Base-by-base conservation (phyloP, 1,284 basidiomycete species). In the Microbotryum silenes-acaulis region DNA sequence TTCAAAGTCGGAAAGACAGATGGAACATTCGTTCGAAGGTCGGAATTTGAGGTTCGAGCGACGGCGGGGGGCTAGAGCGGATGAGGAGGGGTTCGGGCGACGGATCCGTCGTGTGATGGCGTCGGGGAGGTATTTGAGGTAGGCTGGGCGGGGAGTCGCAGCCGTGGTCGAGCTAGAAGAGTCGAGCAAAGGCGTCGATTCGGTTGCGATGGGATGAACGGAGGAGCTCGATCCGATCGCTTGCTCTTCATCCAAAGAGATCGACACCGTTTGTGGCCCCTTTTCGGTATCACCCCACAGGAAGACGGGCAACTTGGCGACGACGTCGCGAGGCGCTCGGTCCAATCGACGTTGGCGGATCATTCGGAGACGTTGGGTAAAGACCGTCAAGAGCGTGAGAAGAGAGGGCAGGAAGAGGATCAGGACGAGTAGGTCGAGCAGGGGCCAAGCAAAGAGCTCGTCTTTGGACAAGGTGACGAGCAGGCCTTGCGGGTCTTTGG, bases 1-100 rank as follows among this genome's bases (percentile, higher is more conserved):
- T 47, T 78, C 83, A 70, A 94, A 94, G 67, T 86, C 83, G 66
- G 82, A 87, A 66, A 96, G 80, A 74, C 91, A 96, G 66, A 96
- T 93, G 14, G 90, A 87, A 72, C 91, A 96, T 73, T 94, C 89
- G 51, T 33, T 49, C 16, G 54, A 45, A 7, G 57, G 55, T 10
- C 54, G 58, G 62, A 56, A 66, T 4, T 51, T 48, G 18, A 49
- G 56, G 2, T 51, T 51, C 9, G 63, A 31, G 25, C 51, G 59
- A 1, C n/a, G 25, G 42, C 47, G 57, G 25, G 18, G 46, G 6
- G 50, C 46, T 5, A 29, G 57, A 1, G n/a, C 2, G 3, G 60
- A 21, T 0, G 54, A 10, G 25, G 45, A 21, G 42, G 55, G 9
- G 31, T 44, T 46, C 53, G 33, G 23, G 16, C n/a, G 33, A 48